These are phyloP conservation scores for Ceratobasidium papillatum DNA, from an alignment of 1,284 basidiomycete species.

Conservation along the genomic window DNA sequence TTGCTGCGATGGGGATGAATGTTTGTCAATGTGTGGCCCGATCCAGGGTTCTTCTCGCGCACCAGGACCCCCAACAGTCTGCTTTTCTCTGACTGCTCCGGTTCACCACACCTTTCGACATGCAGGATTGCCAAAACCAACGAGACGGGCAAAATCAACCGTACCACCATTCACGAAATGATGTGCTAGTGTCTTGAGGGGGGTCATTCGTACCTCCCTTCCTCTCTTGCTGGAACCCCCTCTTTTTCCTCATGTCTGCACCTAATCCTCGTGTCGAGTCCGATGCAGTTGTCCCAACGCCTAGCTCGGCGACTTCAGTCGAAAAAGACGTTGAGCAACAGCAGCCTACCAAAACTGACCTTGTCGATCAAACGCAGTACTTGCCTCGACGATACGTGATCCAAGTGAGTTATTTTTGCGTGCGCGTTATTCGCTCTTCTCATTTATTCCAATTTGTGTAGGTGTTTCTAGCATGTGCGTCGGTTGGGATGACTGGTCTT, in stretches of 20 bases:
- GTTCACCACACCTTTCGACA: neutral
- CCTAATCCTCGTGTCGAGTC: neutral
- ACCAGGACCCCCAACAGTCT: too few species aligned
- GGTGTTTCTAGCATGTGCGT: constrained; percentile 23
- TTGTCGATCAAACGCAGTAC: constrained; percentile 9
- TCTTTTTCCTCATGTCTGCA: neutral
- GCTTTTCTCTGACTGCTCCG: neutral
- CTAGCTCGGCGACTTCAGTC: neutral
- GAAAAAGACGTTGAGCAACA: constrained; percentile 14
- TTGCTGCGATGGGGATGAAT: neutral
- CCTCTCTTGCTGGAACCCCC: neutral
- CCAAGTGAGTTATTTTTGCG: constrained; percentile 13
- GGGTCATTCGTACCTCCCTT: too few species aligned
- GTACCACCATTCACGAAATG: too few species aligned
- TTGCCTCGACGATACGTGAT: constrained; percentile 16
- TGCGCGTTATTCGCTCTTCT: neutral
- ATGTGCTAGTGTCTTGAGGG: too few species aligned
- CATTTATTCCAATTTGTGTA: neutral
- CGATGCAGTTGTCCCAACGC: neutral
- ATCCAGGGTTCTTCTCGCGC: too few species aligned
- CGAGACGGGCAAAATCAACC: too few species aligned
- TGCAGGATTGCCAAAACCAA: too few species aligned
- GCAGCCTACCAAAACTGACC: neutral
- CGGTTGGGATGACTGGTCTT: constrained; percentile 26
- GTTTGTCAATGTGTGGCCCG: too few species aligned